Conservation (phyloP, 768 basidiomycete species). For the Tricholomella constricta region DNA sequence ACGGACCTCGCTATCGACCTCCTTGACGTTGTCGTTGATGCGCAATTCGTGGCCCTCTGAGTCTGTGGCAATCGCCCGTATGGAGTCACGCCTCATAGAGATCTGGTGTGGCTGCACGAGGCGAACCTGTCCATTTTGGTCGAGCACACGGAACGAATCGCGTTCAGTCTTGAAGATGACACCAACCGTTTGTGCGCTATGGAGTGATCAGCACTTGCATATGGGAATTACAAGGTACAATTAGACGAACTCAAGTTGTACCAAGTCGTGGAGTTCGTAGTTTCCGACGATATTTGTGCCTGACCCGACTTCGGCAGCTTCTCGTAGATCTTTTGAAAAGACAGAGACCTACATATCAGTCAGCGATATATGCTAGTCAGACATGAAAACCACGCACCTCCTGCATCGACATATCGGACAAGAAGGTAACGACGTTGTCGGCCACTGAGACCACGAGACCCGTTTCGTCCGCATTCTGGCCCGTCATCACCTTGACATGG, state of each 20-base stretch:
- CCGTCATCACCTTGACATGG: slow-evolving; percentile 97
- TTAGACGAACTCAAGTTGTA: slow-evolving; percentile 87
- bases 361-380: slow-evolving; percentile 7
- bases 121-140: slow-evolving; percentile 90
- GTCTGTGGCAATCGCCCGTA: slow-evolving; percentile 85
- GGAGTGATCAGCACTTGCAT: slow-evolving; percentile 12
- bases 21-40: slow-evolving; percentile 90
- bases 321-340: slow-evolving; percentile 95
- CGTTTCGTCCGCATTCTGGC: slow-evolving; percentile 92
- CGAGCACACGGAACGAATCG: slow-evolving; percentile 92
- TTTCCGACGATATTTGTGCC: slow-evolving; percentile 88
- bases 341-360: slow-evolving; percentile 73
- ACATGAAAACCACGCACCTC: slow-evolving; percentile 58
- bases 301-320: slow-evolving; percentile 96
- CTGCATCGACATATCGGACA: slow-evolving; percentile 97
- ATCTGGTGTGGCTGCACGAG: slow-evolving; percentile 94
- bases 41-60: slow-evolving; percentile 85
- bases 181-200: slow-evolving; percentile 88
- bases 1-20: slow-evolving; percentile 83
- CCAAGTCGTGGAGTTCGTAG: slow-evolving; percentile 94
- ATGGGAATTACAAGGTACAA: background rate
- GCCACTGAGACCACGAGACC: slow-evolving; percentile 92
- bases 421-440: slow-evolving; percentile 90
- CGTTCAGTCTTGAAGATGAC: slow-evolving; percentile 98
- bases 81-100: slow-evolving; percentile 83